A percentile compares a stretch with the other conserved stretches of the same genome.
phyloP scores from a whole-genome alignment of 495 filamentous ascomycete genomes.

The Rusavskia elegans region DNA sequence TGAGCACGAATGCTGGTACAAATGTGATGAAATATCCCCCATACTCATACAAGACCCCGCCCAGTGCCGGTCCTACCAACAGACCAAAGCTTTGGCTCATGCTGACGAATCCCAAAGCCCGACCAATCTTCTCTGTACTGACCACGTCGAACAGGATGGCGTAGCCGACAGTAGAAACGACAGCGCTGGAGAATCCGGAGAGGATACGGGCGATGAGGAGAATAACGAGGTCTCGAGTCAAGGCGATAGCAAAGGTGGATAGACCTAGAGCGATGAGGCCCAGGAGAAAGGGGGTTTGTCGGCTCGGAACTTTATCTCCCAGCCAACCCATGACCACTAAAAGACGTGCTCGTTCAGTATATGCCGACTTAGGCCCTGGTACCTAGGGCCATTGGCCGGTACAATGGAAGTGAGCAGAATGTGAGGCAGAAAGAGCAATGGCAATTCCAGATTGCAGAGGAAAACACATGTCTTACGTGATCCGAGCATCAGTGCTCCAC shows the following conservation, averaged over 20 bases:
- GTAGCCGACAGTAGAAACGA: conserved; percentile 47
- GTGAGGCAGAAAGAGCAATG: neutral
- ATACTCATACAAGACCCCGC: conserved; percentile 29
- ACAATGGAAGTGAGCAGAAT: neutral
- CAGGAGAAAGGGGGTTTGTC: conserved; percentile 39
- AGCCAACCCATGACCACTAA: conserved; percentile 28
- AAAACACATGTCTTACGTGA: conserved; percentile 25
- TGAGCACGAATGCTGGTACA: conserved; percentile 32
- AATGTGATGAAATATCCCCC: conserved; percentile 37
- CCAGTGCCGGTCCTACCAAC: conserved; percentile 33
- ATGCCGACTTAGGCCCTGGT: too few species aligned
- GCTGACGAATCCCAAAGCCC: conserved; percentile 52
- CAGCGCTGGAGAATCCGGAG: conserved; percentile 41
- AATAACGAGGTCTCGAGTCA: conserved; percentile 28
- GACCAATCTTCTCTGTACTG: conserved; percentile 34
- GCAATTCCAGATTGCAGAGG: neutral
- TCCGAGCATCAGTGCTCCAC: conserved; percentile 45
- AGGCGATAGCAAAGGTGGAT: conserved; percentile 39
- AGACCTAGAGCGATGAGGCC: conserved; percentile 36
- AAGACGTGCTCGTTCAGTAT: conserved; percentile 4
- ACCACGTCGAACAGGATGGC: conserved; percentile 43
- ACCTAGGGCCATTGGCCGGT: neutral
- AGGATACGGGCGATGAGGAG: conserved; percentile 38
- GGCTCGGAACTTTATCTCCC: conserved; percentile 35
- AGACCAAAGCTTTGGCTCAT: conserved; percentile 41